Evolutionary conservation across 805 yeast species (phyloP), one percentile per base, ranked within the genome.

Genomic region (Sungouiozyma intestinalis): DNA sequence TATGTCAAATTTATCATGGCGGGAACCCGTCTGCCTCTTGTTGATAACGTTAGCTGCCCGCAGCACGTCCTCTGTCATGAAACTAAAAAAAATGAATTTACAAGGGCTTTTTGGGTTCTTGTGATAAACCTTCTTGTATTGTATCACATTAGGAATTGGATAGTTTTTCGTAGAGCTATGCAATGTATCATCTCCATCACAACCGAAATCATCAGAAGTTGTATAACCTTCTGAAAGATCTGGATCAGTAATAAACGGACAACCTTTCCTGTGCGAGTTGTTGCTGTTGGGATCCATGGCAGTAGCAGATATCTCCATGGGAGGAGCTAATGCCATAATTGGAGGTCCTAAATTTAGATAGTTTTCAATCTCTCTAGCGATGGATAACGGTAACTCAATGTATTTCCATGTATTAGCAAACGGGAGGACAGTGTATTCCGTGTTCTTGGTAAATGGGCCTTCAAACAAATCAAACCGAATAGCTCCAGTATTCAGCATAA

Each of bases 401-500:
- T 72, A 76, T 27, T 69, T 73, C 97, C 97, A 90, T 34, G 71
- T 71, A 54, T 87, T 86, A 41, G 75, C 69, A 62, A 86, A 88
- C 0, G 97, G 97, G 0, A 94, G 79, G 1, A 90, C 84, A 36
- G 82, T 84, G 55, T 71, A 90, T 50, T 82, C 82, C 0, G 90
- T 71, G 58, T 87, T 94, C 36, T 66, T 65, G 0, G 95, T 87
- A 57, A 81, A 88, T 1, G 81, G 79, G 0, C 97, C 97, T 55
- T 79, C 74, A 64, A 81, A 82, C 37, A 88, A 63, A 60, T 88
- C 96, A 55, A 85, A 90, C 41, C 97, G 72, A 2, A 88, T 73
- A 3, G 95, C 81, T 1, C 97, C 97, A 0, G 95, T 82, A 58
- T 90, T 90, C 45, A 85, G 75, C 36, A 84, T 63, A 19, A 86